Base-by-base conservation (phyloP, 441 rosid genomes). In the Syzygium malaccense region DNA sequence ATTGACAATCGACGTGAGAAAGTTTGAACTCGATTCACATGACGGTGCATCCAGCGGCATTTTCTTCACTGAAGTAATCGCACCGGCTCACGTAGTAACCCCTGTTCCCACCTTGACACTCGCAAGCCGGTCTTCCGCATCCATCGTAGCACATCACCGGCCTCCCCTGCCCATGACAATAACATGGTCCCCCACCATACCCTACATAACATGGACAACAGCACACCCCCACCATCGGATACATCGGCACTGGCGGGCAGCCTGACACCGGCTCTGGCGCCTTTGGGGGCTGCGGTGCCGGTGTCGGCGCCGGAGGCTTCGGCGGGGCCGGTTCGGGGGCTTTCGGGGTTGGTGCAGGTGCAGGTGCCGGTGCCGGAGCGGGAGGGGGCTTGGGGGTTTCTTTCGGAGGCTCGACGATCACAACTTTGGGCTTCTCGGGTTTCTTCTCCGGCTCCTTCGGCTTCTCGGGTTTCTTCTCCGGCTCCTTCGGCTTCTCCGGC, bases 131-230 rank as follows among this genome's bases (percentile, higher is more conserved):
- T 26, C 89, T 88, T 55, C 87, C 89, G 13, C 85, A 88, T 8
- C 89, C 89, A n/a, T 66, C 87, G 3, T 26, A 37, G 60, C 85
- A 88, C 85, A 85, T 85, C 48, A 41, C 23, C 45, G 68, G 86
- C 86, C 66, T 87, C 8, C 86, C n/a, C 10, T 37, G 54, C 53
- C 41, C 55, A 1, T 80, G 54, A 68, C 28, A 75, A 45, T 64
- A 41, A 87, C 93, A 93, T 3, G 91, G 92, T 12, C 91, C 90
- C 54, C 88, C 26, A 28, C 89, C 83, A 3, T 8, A 87, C 12
- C 94, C 89, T 1, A 55, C 88, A 18, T 89, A 91, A 89, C 92
- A 96, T 2, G 94, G 87, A 56, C 91, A 90, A 49, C 78, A 57
- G 28, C 95, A 96, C 68, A 86, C 53, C 5, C 93, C 91, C 9